Evolutionary conservation across 2,329 filamentous ascomycete genomes (phyloP), one percentile per base, ranked within the genome.

Genomic region (Venturia aucupariae): DNA sequence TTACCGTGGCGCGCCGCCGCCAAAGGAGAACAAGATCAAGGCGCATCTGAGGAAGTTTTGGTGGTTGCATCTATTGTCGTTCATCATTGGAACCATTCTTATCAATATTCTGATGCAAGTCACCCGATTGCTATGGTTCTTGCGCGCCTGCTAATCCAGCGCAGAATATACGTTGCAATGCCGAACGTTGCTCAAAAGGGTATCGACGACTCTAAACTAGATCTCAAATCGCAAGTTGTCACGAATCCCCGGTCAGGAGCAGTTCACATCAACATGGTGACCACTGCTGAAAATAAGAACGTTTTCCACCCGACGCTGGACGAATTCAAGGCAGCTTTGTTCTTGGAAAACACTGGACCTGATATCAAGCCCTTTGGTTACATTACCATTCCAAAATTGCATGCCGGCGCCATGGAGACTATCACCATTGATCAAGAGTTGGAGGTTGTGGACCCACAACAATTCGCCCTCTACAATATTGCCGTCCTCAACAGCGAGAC

Each of bases 91-190:
- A 55, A 72, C 81, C 54, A 77, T 85, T 41, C 73, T 88, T 17
- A 76, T 85, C 44, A 80, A 88, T 22, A 77, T 83, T 46, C 75
- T 86, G 46, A 73, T 87, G 85, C 87, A 77, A 81, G 84, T 81
- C 8, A 19, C 7, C 30, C 2, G 27, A 27, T 19, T 30, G 27
- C 22, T 51, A 0, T 32, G 51, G 30, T n/a, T 22, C 32, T 1
- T 15, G n/a, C 5, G 11, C 48, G 13, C 17, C 4, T 19, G 38
- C 13, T 51, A 13, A 51, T n/a, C 27, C n/a, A 5, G 57, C 64
- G 82, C 46, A 77, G 86, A 59, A 62, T 63, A 22, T 86, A 80
- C 69, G 84, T 86, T 62, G 84, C 72, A 3, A 83, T 86, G 69
- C 84, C 84, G 22, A 78, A 80, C 39, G 83, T 83, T 65, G 83